Evolutionary conservation across 371 early-diverging fungal genomes (phyloP), one percentile per base, ranked within the genome.

Genomic region (Chytridiales sp.): DNA sequence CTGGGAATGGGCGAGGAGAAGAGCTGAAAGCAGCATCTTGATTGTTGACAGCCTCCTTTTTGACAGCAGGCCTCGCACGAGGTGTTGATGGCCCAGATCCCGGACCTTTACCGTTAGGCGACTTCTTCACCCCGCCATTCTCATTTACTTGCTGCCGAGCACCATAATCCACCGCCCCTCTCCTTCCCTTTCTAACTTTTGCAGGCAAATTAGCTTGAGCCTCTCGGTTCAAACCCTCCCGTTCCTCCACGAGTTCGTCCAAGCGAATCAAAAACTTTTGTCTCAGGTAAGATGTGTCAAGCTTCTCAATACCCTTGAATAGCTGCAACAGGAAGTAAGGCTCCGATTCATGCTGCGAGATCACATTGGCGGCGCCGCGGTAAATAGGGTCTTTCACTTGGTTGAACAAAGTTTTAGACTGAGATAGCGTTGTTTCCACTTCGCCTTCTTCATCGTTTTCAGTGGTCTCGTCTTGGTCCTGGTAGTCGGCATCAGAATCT

Each of bases 251-350:
- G 36, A 69, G 48, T 15, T 62, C 51, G 36, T 69, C 66, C 29
- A 65, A n/a, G 6, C 53, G 42, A 9, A 68, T 6, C 61, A 69
- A 34, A 24, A 73, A 59, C 54, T 55, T 59, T 46, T 73, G 74
- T 17, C 66, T 38, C 42, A 59, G 41, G 42, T 67, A 73, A 15
- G 50, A 8, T 6, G 62, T 40, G 34, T 65, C 59, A 26, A 69
- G 48, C 35, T 62, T 64, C 44, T 54, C 43, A 31, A 66, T 49
- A 17, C 42, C 38, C 31, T 54, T 44, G 55, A 73, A 67, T 13
- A 63, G 24, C 48, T 65, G 65, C 26, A 73, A 31, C 32, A 73
- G 38, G 43, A 69, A 73, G 60, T 67, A 67, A 8, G 74, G 74
- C 48, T 73, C 70, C 8, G 15, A 17, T 39, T 68, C 70, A 40